Conservation (phyloP, 306 rosid species). For the Dalbergia cochinchinensis region DNA sequence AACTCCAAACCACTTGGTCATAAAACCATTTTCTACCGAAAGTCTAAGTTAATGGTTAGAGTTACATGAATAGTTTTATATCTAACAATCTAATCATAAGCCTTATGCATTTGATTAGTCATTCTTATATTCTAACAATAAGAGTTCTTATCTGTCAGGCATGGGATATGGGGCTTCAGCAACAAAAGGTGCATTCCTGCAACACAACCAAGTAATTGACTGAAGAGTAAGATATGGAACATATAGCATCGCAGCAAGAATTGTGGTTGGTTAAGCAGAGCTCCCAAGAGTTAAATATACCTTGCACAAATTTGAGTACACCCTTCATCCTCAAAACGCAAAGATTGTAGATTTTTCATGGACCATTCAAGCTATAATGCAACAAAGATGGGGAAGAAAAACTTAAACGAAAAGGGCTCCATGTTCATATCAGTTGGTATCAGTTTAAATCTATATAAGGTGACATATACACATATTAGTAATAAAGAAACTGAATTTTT, state of each 20-base stretch:
- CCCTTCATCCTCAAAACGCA: neutral
- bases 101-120: neutral
- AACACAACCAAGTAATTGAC: slow-evolving; percentile 40
- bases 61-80: too few species aligned
- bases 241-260: neutral
- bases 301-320: neutral
- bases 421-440: too few species aligned
- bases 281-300: neutral
- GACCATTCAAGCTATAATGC: neutral
- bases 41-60: too few species aligned
- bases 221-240: neutral
- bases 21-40: too few species aligned
- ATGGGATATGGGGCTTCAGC: slow-evolving; percentile 48
- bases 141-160: slow-evolving; percentile 50
- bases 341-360: neutral
- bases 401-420: too few species aligned
- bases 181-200: slow-evolving; percentile 47
- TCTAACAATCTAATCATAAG: too few species aligned
- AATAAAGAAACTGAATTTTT: too few species aligned
- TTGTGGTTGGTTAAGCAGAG: neutral
- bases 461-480: too few species aligned
- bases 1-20: too few species aligned
- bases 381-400: neutral
- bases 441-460: too few species aligned
- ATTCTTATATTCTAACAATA: neutral